Conservation (phyloP, 2,329 filamentous ascomycete species). For the Colletotrichum sp. region DNA sequence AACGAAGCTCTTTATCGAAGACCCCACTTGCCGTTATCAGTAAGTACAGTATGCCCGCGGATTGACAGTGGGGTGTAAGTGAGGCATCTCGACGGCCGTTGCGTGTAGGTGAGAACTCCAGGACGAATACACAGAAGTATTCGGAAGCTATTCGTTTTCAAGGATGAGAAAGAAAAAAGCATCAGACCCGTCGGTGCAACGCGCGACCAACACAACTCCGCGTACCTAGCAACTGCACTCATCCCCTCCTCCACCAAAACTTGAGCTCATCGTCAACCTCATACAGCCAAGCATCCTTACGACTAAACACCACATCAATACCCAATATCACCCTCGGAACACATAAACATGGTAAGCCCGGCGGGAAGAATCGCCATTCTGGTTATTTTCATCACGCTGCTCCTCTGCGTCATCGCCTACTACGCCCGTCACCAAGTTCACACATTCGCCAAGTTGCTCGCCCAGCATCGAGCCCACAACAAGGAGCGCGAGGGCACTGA, state of each 20-base stretch:
- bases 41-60: no score
- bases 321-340: not conserved
- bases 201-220: not conserved
- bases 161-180: not conserved
- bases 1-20: not conserved
- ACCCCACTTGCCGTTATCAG: not conserved
- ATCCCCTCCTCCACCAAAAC: not conserved
- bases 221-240: not conserved
- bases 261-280: not conserved
- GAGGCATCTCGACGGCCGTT: not conserved
- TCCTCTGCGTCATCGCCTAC: conserved; percentile 33
- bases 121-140: not conserved
- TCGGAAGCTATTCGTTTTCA: not conserved
- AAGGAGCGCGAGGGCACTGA: conserved; percentile 1
- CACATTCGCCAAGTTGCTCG: conserved; percentile 28
- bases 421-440: conserved; percentile 32
- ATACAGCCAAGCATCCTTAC: not conserved
- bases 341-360: conserved; percentile 28
- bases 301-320: not conserved
- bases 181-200: not conserved
- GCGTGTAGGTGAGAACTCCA: not conserved
- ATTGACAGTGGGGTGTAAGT: not conserved
- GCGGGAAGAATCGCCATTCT: conserved; percentile 35
- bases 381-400: conserved; percentile 32
- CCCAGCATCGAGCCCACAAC: not conserved